A percentile compares a stretch with the other conserved stretches of the same genome.
Conservation (phyloP, 495 filamentous ascomycete species). For the Daldinia grandis region DNA sequence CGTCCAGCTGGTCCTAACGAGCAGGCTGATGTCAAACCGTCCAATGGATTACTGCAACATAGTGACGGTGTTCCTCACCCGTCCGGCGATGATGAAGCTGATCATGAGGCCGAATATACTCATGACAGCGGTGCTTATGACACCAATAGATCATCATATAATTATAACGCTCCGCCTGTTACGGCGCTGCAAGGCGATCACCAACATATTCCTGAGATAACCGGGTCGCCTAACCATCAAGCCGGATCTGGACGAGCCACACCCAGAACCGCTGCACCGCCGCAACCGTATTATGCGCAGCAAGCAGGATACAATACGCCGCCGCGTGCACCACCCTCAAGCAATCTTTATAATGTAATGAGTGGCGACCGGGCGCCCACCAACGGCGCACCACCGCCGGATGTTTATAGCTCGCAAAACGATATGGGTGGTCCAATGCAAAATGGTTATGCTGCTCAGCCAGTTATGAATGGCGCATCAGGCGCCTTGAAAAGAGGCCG, state of each 20-base stretch:
- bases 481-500: constrained; percentile 81
- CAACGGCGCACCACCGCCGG: constrained; percentile 69
- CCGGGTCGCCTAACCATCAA: constrained; percentile 84
- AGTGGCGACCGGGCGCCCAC: constrained; percentile 78
- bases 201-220: constrained; percentile 84
- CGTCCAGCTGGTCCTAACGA: constrained; percentile 65
- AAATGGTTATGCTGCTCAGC: constrained; percentile 62
- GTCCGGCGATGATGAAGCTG: constrained; percentile 75
- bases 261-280: constrained; percentile 74
- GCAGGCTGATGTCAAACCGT: constrained; percentile 70
- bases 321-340: constrained; percentile 73
- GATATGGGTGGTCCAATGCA: constrained; percentile 67
- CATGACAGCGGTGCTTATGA: constrained; percentile 75
- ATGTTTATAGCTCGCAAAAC: constrained; percentile 72
- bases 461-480: constrained; percentile 72
- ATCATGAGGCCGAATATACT: constrained; percentile 82
- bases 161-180: constrained; percentile 73
- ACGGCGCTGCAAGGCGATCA: constrained; percentile 75
- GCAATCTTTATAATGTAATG: constrained; percentile 90
- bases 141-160: constrained; percentile 74
- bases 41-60: constrained; percentile 69
- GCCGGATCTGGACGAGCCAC: constrained; percentile 87
- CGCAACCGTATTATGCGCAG: constrained; percentile 75
- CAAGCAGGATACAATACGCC: constrained; percentile 79
- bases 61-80: constrained; percentile 62